Evolutionary conservation across 2,329 filamentous ascomycete species (phyloP).

Genomic region (Sporothrix dimorphospora): DNA sequence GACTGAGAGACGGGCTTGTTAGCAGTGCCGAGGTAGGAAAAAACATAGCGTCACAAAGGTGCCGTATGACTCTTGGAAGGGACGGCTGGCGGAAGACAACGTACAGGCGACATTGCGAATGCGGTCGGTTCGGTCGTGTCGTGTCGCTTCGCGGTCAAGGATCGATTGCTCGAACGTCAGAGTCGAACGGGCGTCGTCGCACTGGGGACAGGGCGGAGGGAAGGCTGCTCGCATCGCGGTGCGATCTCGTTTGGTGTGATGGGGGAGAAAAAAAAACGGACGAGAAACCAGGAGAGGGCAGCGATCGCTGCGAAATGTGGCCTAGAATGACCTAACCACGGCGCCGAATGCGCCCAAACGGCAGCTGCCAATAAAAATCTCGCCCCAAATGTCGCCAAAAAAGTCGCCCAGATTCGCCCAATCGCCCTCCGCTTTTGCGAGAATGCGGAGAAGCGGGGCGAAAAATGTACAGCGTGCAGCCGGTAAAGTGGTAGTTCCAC

Average conservation of each 20-base stretch:
- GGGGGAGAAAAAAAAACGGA: neutral
- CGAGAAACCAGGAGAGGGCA: neutral
- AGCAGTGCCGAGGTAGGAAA: neutral
- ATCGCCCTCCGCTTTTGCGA: conserved; percentile 4
- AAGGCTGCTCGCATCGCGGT: neutral
- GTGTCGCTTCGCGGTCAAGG: neutral
- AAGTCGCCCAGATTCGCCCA: neutral
- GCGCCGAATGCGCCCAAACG: conserved; percentile 1
- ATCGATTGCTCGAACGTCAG: neutral
- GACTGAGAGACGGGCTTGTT: neutral
- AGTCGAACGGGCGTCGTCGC: neutral
- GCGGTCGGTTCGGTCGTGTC: neutral
- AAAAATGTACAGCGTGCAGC: neutral
- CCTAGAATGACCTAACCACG: neutral
- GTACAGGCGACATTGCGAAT: neutral
- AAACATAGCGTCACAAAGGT: no score
- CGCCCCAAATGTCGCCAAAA: neutral
- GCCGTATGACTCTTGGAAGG: neutral
- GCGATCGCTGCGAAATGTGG: neutral
- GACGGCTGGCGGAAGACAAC: neutral
- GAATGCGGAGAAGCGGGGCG: conserved; percentile 30
- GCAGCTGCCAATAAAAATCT: neutral
- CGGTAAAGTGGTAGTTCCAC: neutral
- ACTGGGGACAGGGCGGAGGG: neutral
- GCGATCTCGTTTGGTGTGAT: neutral